Conservation (phyloP, 257 asterid species). For the Haberlea rhodopensis region DNA sequence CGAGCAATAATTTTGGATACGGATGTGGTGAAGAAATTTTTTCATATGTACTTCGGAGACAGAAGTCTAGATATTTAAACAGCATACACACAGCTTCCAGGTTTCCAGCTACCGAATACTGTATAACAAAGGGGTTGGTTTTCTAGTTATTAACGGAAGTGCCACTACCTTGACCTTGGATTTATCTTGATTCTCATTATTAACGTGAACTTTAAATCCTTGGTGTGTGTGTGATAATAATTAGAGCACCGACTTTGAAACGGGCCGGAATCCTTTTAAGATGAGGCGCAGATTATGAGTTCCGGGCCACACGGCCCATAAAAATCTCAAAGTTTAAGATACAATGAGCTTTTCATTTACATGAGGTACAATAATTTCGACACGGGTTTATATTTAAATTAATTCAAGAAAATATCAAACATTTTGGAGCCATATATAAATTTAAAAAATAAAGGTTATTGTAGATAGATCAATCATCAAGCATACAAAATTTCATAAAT, state of each 20-base stretch:
- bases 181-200: slow-evolving; percentile 24
- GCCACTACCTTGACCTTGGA: slow-evolving; percentile 41
- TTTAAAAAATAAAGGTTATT: too few species aligned
- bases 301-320: slow-evolving; percentile 20
- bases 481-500: too few species aligned
- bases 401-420: too few species aligned
- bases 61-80: neutral
- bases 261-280: neutral
- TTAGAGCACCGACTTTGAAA: neutral
- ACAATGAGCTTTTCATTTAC: neutral
- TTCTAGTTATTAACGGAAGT: slow-evolving; percentile 29
- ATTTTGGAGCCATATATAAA: too few species aligned
- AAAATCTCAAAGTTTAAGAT: neutral
- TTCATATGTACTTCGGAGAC: slow-evolving; percentile 2
- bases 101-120: slow-evolving; percentile 22
- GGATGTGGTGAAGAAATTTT: slow-evolving; percentile 28
- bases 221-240: slow-evolving; percentile 12
- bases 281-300: neutral
- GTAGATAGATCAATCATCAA: too few species aligned
- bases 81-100: slow-evolving; percentile 20
- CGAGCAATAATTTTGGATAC: slow-evolving; percentile 28
- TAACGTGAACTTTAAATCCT: slow-evolving; percentile 11
- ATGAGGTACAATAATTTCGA: neutral
- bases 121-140: slow-evolving; percentile 5
- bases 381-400: neutral